A percentile compares a stretch with the other conserved stretches of the same genome.
phyloP scores from a whole-genome alignment of 31 red algal species.

The Porphyra umbilicalis region DNA sequence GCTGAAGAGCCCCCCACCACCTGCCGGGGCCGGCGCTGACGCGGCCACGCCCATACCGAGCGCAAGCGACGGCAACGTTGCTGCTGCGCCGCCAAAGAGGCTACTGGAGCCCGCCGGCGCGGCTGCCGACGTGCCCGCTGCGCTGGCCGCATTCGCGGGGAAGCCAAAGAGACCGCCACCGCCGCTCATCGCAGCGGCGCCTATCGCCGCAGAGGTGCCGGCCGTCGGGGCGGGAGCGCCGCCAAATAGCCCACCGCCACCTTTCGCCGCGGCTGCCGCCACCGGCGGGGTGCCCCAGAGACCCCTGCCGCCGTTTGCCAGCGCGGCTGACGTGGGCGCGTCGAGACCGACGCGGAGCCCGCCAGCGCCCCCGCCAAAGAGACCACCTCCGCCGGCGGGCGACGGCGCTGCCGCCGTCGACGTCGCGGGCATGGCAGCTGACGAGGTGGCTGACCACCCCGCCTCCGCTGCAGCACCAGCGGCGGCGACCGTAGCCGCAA shows the following conservation, averaged over 20 bases:
- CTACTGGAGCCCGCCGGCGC: not conserved
- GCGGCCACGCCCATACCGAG: no score
- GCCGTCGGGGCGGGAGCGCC: not conserved
- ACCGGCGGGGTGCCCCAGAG: not conserved
- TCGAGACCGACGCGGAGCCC: not conserved
- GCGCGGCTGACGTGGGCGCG: not conserved
- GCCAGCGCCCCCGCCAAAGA: not conserved
- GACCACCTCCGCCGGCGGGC: not conserved
- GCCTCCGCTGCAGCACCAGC: not conserved
- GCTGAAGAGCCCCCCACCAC: no score
- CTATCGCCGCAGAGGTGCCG: not conserved
- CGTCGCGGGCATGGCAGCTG: not conserved
- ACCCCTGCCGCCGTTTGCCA: not conserved
- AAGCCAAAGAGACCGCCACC: no score
- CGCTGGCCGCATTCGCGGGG: no score
- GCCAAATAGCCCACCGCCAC: not conserved
- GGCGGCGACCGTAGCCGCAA: not conserved
- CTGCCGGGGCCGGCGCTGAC: no score
- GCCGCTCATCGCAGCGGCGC: no score
- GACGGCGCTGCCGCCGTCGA: not conserved
- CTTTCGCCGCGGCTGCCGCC: not conserved
- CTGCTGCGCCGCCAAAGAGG: not conserved
- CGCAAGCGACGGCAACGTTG: no score
- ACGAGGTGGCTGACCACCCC: not conserved
- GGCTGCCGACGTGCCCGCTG: not conserved